Conservation (phyloP, 768 basidiomycete genomes). For the Wakefieldia striispora region DNA sequence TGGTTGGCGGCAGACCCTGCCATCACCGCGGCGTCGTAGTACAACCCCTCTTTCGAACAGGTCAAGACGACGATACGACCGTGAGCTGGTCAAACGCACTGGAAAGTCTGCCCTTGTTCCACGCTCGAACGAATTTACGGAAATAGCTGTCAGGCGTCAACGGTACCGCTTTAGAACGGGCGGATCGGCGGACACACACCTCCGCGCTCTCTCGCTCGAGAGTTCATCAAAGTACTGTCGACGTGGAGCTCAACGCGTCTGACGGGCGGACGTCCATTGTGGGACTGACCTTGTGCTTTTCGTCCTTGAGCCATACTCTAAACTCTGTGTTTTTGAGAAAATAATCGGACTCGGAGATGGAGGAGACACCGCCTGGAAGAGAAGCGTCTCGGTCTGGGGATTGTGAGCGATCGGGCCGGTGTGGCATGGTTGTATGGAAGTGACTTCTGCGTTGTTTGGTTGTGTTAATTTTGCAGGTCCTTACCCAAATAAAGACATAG, state of each 20-base stretch:
- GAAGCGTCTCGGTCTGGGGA: conserved; percentile 43
- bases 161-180: conserved; percentile 27
- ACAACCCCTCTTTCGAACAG: conserved; percentile 40
- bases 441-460: conserved; percentile 7
- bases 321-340: conserved; percentile 89
- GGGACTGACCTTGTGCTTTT: conserved; percentile 51
- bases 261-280: not conserved
- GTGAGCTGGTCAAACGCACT: conserved; percentile 36
- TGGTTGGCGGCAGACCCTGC: conserved; percentile 59
- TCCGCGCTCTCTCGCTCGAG: conserved; percentile 76
- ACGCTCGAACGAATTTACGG: conserved; percentile 88
- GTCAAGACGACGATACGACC: not conserved
- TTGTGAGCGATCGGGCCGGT: conserved; percentile 34
- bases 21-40: conserved; percentile 59
- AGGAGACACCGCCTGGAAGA: conserved; percentile 55
- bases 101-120: conserved; percentile 77
- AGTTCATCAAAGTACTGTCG: conserved; percentile 83
- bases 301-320: conserved; percentile 80
- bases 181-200: conserved; percentile 41
- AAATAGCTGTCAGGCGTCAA: conserved; percentile 64
- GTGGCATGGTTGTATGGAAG: conserved; percentile 6
- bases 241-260: conserved; percentile 17
- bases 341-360: conserved; percentile 82
- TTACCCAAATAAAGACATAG: not conserved
- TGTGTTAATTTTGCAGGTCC: conserved; percentile 6